Conservation (phyloP, 2,329 filamentous ascomycete genomes). For the Hirsutella minnesotensis region DNA sequence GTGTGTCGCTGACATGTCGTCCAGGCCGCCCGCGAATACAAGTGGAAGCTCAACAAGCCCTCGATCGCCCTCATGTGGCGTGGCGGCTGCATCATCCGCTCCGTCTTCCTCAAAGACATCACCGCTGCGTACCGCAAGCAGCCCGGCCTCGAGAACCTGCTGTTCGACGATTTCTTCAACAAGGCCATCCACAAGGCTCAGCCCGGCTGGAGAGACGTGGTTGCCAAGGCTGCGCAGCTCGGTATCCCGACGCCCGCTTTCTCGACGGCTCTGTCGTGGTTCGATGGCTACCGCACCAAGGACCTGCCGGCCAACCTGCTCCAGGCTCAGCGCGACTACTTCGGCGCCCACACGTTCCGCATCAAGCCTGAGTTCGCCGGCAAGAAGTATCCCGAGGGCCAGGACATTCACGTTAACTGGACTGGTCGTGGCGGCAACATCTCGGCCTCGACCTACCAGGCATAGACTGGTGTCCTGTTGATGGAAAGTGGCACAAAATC, state of each 20-base stretch:
- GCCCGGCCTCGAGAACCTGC: constrained; percentile 91
- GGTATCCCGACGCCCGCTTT: constrained; percentile 95
- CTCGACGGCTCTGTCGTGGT: constrained; percentile 95
- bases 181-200: constrained; percentile 96
- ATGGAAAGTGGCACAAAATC: constrained; percentile 1
- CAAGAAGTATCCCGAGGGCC: constrained; percentile 69
- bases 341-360: constrained; percentile 84
- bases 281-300: constrained; percentile 96
- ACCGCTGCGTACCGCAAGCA: constrained; percentile 91
- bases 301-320: constrained; percentile 95
- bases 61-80: constrained; percentile 99
- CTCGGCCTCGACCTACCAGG: constrained; percentile 94
- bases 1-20: neutral
- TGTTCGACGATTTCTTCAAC: constrained; percentile 99
- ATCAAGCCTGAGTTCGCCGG: constrained; percentile 72
- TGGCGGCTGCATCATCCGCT: constrained; percentile 98
- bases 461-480: constrained; percentile 51
- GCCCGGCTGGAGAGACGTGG: constrained; percentile 80
- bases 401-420: constrained; percentile 99
- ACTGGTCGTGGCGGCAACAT: constrained; percentile 96
- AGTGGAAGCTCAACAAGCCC: constrained; percentile 99
- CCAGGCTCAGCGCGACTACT: constrained; percentile 99
- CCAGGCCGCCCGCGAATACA: constrained; percentile 87
- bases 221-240: constrained; percentile 83
- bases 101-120: constrained; percentile 99